Evolutionary conservation across 352 stramenopile genomes (phyloP), one percentile per base, ranked within the genome.

Genomic region (Globisporangium recalcitrans): DNA sequence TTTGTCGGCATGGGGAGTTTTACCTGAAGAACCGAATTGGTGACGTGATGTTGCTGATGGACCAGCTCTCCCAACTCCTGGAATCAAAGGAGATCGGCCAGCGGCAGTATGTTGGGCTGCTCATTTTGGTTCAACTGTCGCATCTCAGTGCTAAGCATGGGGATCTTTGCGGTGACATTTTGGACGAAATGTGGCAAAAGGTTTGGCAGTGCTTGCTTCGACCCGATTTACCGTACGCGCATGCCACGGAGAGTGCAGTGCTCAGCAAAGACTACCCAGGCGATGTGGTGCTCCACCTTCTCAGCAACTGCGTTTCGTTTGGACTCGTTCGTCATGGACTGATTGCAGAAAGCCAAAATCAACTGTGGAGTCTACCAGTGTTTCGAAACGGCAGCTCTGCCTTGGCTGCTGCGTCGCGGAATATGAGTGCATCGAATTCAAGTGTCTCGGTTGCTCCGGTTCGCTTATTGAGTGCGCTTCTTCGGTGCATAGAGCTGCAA

Each of bases 31-130:
- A 84, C 58, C 72, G 75, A 19, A 76, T 88, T 57, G 78, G 72
- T 11, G 80, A 89, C 46, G 52, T 86, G n/a, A 87, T 87, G 71
- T 65, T 75, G 11, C 49, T 84, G 13, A 74, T 87, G 58, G 60
- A 73, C 21, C 75, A 78, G n/a, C 65, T 89, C 5, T 59, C 42
- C 4, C 58, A 82, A 47, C 69, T 73, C 47, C 46, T 87, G 16
- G 66, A 82, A 1, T 61, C 75, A 10, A 85, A 86, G 55, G 71
- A 77, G 58, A 62, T 89, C 24, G 66, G 71, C 1, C 79, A 83
- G 48, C 64, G 54, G 55, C 80, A 89, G 68, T 74, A 72, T 26
- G 44, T 85, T n/a, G 71, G 67, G 3, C 58, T 89, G 34, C 67
- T 75, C 6, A 65, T 72, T 38, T 64, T 89, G 22, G 74, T 87